phyloP scores from a whole-genome alignment of 495 filamentous ascomycete species.

The Acidiella bohemica region DNA sequence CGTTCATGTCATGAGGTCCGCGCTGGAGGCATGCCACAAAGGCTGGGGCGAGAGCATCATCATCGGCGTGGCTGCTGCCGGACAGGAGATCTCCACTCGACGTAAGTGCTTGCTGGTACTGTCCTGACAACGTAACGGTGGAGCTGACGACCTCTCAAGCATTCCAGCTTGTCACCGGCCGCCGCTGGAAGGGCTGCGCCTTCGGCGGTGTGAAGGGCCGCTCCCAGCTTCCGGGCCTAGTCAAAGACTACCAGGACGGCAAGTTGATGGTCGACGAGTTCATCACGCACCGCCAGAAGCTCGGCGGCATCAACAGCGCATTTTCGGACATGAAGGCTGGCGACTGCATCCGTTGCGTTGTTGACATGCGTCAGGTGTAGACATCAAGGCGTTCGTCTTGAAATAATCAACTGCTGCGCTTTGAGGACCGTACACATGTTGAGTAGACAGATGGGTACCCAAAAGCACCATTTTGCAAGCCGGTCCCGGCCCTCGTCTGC shows the following conservation, averaged over 20 bases:
- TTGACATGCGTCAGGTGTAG: constrained; percentile 40
- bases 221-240: constrained; percentile 74
- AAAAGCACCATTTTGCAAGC: no score
- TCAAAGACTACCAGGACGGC: constrained; percentile 78
- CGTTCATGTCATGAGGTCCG: constrained; percentile 87
- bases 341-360: constrained; percentile 85
- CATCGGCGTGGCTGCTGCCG: constrained; percentile 93
- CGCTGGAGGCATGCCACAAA: constrained; percentile 97
- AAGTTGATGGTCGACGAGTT: constrained; percentile 98
- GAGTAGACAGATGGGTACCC: no score
- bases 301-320: constrained; percentile 70
- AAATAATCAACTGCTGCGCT: no score
- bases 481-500: no score
- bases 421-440: no score
- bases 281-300: constrained; percentile 84
- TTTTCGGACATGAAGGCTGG: constrained; percentile 92
- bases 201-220: constrained; percentile 98
- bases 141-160: constrained; percentile 37
- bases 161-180: constrained; percentile 96
- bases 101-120: constrained; percentile 56
- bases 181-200: constrained; percentile 94
- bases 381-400: no score
- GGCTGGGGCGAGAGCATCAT: constrained; percentile 97
- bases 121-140: no score
- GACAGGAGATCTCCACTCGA: constrained; percentile 89